Base-by-base conservation (phyloP, 192 early-diverging fungal species). In the Phycomyces nitens region DNA sequence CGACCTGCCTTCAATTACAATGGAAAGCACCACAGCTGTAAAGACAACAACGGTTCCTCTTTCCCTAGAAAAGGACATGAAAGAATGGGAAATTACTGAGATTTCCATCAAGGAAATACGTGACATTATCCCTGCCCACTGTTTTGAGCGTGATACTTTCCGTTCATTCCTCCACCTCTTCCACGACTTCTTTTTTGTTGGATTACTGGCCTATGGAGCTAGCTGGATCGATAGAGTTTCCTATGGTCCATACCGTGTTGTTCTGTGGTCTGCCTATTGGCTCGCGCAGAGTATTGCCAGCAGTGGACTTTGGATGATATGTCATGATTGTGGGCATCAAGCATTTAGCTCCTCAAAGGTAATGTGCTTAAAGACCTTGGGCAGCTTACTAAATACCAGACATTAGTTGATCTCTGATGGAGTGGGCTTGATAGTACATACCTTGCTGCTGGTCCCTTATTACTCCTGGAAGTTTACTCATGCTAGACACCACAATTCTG, bases 291-390 rank as follows among this genome's bases (percentile, higher is more conserved):
- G 95, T 40, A 81, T 90, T 52, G 89, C 94, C 8, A 79, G 86
- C 65, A 94, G 90, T 39, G 95, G 95, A n/a, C 58, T 94, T 51
- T 97, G 95, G 95, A 89, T 90, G 22, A 72, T 88, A 44, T 86
- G 84, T 39, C 87, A 95, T 65, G 95, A 97, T 75, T 97, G 95
- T 65, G 95, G 95, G 26, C 95, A 97, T 65, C 88, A 88, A 53
- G 82, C 87, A 6, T 97, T 94, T 82, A 92, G 90, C 10, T 77
- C 86, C 53, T 86, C 87, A 79, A 82, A 82, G 58, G 78, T 69
- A 69, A 47, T 50, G 22, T 14, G 18, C 26, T 4, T 38, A 29
- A 26, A 50, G 26, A 15, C 23, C 40, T 16, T 22, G 42, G 7
- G 15, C 42, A 43, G 7, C 15, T 43, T 43, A 50, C 22, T 50